phyloP scores from a whole-genome alignment of 2,329 filamentous ascomycete species.

The Neonectria magnoliae region DNA sequence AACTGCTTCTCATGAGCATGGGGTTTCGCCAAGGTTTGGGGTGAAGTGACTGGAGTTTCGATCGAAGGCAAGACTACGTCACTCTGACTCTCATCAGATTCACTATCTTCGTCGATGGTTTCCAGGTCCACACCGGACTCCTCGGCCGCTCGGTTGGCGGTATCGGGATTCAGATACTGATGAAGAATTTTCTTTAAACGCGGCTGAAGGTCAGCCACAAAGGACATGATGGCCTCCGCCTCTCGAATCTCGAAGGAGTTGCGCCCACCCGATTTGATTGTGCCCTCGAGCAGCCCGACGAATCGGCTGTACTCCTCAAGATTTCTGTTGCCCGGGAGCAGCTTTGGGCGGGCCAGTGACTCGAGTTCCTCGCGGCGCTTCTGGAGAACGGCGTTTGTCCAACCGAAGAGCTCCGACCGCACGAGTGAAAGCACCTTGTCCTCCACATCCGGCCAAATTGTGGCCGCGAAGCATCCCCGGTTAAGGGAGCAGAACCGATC shows the following conservation, averaged over 20 bases:
- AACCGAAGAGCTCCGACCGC: background rate
- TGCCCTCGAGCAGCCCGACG: background rate
- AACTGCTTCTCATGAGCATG: background rate
- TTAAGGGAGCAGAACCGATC: constrained; percentile 19
- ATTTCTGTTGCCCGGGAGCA: background rate
- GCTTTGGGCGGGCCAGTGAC: background rate
- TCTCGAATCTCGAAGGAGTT: constrained; percentile 8
- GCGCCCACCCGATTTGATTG: background rate
- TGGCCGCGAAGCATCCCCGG: constrained; percentile 4
- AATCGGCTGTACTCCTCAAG: constrained; percentile 1
- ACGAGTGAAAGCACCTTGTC: background rate
- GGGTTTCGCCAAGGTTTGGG: background rate
- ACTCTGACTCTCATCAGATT: background rate
- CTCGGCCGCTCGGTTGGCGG: background rate
- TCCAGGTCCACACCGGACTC: background rate
- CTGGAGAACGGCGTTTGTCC: constrained; percentile 1
- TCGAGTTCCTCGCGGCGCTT: constrained; percentile 16
- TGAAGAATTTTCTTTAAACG: background rate
- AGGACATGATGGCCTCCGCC: constrained; percentile 27
- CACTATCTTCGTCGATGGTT: background rate
- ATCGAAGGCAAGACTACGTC: background rate
- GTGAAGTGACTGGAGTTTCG: constrained; percentile 1
- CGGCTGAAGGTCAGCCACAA: constrained; percentile 26
- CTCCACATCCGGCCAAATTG: background rate
- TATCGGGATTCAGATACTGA: background rate